Evolutionary conservation across 306 rosid genomes (phyloP).

Genomic region (Begonia loranthoides): DNA sequence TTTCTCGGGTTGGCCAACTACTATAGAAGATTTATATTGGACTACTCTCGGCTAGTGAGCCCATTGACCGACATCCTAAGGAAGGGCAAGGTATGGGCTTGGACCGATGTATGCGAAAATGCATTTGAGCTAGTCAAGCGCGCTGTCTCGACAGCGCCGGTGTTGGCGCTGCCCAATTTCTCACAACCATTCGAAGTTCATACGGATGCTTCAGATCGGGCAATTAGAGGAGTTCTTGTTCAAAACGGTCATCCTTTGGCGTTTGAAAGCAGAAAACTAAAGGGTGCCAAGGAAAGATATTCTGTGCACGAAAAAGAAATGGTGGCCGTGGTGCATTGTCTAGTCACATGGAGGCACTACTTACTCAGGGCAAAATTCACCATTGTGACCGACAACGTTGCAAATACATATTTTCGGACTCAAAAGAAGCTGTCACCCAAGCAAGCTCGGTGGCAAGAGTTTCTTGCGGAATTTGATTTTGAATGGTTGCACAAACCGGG

Average conservation of each 20-base stretch:
- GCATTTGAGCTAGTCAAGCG: neutral
- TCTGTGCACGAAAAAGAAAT: conserved; percentile 8
- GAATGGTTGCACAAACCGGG: neutral
- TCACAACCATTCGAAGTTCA: neutral
- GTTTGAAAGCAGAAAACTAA: neutral
- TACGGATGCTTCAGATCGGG: neutral
- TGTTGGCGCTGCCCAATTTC: no score
- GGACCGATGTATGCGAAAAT: no score
- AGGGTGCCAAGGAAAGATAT: neutral
- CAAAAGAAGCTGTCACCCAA: no score
- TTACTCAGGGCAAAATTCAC: neutral
- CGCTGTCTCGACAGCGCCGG: neutral
- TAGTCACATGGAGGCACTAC: conserved; percentile 1
- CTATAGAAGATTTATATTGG: no score
- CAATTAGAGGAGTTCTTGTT: neutral
- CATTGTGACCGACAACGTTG: neutral
- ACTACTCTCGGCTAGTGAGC: no score
- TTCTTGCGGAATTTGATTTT: conserved; percentile 1
- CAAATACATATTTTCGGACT: no score
- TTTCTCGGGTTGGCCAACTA: no score
- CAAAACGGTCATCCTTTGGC: neutral
- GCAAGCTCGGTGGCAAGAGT: conserved; percentile 4
- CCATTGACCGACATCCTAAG: no score
- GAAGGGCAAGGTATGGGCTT: no score
- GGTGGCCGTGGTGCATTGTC: neutral